phyloP scores from a whole-genome alignment of 2,329 filamentous ascomycete genomes.

The Fusarium phyllophilum region DNA sequence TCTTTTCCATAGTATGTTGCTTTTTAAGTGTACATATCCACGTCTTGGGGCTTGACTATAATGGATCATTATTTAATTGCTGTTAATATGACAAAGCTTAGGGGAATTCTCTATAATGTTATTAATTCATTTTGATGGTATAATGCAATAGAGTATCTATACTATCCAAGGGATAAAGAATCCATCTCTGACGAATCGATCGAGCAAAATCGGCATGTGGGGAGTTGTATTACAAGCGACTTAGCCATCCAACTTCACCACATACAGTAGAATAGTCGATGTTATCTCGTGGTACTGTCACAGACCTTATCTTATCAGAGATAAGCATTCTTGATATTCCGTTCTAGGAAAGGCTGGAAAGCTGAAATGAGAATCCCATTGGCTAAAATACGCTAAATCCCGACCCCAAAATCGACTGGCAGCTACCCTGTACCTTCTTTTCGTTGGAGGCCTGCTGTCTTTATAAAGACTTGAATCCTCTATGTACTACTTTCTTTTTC shows the following conservation, averaged over 20 bases:
- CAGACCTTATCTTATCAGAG: background rate
- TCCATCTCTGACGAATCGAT: too few relatives aligned
- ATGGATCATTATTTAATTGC: background rate
- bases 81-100: background rate
- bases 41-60: background rate
- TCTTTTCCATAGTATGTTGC: background rate
- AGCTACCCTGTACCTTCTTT: background rate
- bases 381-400: background rate
- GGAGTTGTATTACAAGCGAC: too few relatives aligned
- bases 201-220: too few relatives aligned
- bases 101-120: fast-evolving
- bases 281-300: background rate
- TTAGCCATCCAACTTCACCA: background rate
- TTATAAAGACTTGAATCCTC: too few relatives aligned
- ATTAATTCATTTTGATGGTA: background rate
- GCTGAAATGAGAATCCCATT: background rate
- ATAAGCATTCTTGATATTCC: background rate
- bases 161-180: background rate
- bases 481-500: background rate
- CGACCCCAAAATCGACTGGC: fast-evolving
- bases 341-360: too few relatives aligned
- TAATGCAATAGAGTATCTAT: background rate
- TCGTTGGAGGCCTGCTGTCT: background rate
- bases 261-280: background rate
- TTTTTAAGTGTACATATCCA: background rate